Evolutionary conservation across 1,139 yeast genomes (phyloP), one percentile per base, ranked within the genome.

Genomic region (Kurtzmaniella natalensis): DNA sequence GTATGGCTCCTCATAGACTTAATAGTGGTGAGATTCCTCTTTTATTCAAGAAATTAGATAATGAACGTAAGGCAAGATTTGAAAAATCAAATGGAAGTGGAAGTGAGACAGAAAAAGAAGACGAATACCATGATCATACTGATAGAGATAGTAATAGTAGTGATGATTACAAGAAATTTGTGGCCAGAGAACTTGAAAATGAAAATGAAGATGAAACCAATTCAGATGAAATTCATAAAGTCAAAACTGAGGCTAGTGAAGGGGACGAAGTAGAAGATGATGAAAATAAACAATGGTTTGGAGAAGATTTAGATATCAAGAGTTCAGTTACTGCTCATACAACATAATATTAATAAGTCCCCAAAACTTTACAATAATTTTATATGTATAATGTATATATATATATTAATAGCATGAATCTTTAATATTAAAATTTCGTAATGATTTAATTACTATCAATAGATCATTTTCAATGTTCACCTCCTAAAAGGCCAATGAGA

Each of bases 11-110:
- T 13, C 31, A 34, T 27, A 28, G 37, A 17, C 29, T 30, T 9
- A 31, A 31, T 25, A 34, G 37, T 28, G 37, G 32, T n/a, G 37
- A 28, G 10, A 28, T 34, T 2, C 32, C 37, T 3, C 13, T 34
- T 9, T 34, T 34, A 11, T 27, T 34, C 15, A 34, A 30, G 9
- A 34, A 34, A 22, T 29, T 34, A 7, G 23, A 23, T 13, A 31
- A 17, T n/a, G 37, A 34, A 18, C 34, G 30, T n/a, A 14, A 34
- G 13, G 11, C 26, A 9, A 13, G 30, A 20, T 25, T 25, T n/a
- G 28, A 13, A 4, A 22, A 9, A 3, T 28, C 19, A 7, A 13
- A 10, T 18, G 8, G 11, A 25, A 16, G 25, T 17, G 19, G 19
- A 14, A 16, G 13, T 4, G 29, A 26, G 19, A 11, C 32, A 8